Percentiles rank a stretch among this genome's conserved stretches.
Evolutionary conservation across 805 yeast genomes (phyloP).

Genomic region (Candida jianshihensis): DNA sequence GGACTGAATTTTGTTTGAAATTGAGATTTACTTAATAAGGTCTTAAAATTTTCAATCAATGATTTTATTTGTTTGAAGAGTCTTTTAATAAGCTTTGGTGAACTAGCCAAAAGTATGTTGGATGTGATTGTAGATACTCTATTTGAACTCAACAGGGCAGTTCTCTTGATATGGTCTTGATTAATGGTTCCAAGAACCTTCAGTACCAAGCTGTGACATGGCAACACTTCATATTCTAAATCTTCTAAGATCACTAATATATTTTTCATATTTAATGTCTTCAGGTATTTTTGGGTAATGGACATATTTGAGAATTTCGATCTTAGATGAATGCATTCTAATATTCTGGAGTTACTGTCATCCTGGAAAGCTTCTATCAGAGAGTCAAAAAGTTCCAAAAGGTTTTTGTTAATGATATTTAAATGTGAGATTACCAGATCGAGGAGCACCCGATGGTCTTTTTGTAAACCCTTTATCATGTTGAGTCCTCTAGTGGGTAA

Average conservation of each 20-base stretch:
- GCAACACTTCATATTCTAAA: background rate
- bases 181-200: background rate
- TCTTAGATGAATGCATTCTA: slow-evolving; percentile 1
- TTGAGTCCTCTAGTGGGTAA: background rate
- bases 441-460: slow-evolving; percentile 1
- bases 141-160: too few species aligned
- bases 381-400: background rate
- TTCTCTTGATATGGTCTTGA: background rate
- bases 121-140: too few species aligned
- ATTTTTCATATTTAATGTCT: background rate
- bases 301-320: background rate
- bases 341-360: background rate
- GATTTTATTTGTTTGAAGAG: background rate
- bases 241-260: background rate
- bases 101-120: too few species aligned
- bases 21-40: slow-evolving; percentile 5
- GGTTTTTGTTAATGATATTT: background rate
- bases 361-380: background rate
- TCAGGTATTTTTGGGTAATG: background rate
- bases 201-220: background rate
- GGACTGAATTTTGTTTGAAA: slow-evolving; percentile 10
- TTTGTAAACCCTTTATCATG: slow-evolving; percentile 2
- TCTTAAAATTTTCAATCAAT: background rate
- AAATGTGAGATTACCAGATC: slow-evolving; percentile 2
- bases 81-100: too few species aligned